These are phyloP conservation scores for Sugiyamaella neomexicana DNA, from an alignment of 1,139 yeast species.

Conservation along the genomic window DNA sequence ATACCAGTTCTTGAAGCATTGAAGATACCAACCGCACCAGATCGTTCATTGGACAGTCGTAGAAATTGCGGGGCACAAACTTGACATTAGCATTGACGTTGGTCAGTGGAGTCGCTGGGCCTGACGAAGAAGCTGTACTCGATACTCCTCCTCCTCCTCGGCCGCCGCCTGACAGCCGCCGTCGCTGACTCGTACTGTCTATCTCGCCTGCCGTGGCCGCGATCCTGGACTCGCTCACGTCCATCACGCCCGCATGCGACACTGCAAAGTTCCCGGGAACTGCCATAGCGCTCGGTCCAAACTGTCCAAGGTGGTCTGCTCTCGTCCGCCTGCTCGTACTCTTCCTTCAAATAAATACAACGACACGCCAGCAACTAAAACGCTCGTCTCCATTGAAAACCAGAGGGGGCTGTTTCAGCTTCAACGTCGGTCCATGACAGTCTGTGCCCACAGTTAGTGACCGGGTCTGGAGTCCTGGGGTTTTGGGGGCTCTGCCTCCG, in stretches of 20 bases:
- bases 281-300: background rate
- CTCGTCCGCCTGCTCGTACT: background rate
- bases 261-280: background rate
- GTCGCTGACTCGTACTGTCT: no score
- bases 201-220: background rate
- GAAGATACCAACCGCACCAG: constrained; percentile 70
- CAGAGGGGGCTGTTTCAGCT: background rate
- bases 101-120: constrained; percentile 7
- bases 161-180: no score
- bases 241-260: no score
- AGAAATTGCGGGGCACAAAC: constrained; percentile 57
- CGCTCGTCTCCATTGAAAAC: constrained; percentile 3
- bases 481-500: background rate
- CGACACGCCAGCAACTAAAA: background rate
- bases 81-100: constrained; percentile 16
- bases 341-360: background rate
- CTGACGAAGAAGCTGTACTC: constrained; percentile 4
- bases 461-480: background rate
- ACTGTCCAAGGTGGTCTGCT: no score
- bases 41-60: constrained; percentile 68
- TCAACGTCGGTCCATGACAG: background rate
- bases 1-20: constrained; percentile 73
- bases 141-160: no score
- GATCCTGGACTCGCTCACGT: no score
- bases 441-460: background rate